Percentiles rank a stretch among this genome's conserved stretches.
phyloP scores from a whole-genome alignment of 805 yeast genomes.

The Saccharomycopsis amapae region DNA sequence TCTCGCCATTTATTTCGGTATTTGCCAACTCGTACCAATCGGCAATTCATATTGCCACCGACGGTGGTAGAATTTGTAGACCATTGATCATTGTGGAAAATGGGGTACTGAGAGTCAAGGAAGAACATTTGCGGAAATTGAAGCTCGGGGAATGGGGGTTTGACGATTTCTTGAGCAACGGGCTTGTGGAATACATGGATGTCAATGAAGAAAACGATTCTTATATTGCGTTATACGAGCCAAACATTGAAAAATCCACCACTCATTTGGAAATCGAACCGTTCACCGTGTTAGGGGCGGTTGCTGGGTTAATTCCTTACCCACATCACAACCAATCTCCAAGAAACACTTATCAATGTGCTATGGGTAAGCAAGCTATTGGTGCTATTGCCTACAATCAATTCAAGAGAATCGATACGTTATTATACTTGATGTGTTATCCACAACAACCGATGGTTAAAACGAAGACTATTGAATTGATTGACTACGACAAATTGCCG shows the following conservation, averaged over 20 bases:
- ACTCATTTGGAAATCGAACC: slow-evolving; percentile 97
- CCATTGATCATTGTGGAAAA: slow-evolving; percentile 80
- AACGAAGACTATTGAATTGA: slow-evolving; percentile 91
- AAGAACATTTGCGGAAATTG: slow-evolving; percentile 58
- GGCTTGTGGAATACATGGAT: slow-evolving; percentile 91
- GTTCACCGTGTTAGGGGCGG: slow-evolving; percentile 86
- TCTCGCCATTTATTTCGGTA: slow-evolving; percentile 87
- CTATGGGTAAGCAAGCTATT: slow-evolving; percentile 99
- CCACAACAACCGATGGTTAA: slow-evolving; percentile 99
- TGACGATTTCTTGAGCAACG: slow-evolving; percentile 80
- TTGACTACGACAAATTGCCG: slow-evolving; percentile 91
- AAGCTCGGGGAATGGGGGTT: slow-evolving; percentile 70
- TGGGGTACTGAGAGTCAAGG: slow-evolving; percentile 62
- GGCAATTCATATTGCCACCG: slow-evolving; percentile 97
- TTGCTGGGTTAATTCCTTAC: slow-evolving; percentile 86
- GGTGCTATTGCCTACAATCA: slow-evolving; percentile 98
- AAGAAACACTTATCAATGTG: slow-evolving; percentile 88
- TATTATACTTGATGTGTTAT: slow-evolving; percentile 92
- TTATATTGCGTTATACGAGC: slow-evolving; percentile 82
- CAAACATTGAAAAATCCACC: slow-evolving; percentile 41
- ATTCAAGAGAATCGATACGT: slow-evolving; percentile 89
- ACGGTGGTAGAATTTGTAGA: slow-evolving; percentile 97
- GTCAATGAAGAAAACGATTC: slow-evolving; percentile 97
- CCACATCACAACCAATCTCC: slow-evolving; percentile 93
- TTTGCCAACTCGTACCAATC: slow-evolving; percentile 83